A percentile compares a stretch with the other conserved stretches of the same genome.
Evolutionary conservation across 305 asterid species (phyloP).

Genomic region (Rubia balearica): DNA sequence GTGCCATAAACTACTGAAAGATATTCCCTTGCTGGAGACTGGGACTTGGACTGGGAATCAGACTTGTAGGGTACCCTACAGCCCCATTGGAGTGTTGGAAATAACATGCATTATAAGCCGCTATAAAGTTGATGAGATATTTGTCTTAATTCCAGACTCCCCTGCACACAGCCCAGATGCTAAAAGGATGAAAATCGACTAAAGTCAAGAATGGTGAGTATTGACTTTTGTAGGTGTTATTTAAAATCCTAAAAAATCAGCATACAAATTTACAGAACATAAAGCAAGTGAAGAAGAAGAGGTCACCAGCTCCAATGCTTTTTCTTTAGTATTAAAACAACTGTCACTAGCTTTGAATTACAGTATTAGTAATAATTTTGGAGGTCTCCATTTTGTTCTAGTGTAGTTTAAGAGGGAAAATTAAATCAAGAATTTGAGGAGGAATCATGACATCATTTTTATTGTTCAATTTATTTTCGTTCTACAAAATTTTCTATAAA

Average conservation of each 20-base stretch:
- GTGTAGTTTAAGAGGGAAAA: neutral
- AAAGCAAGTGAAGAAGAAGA: neutral
- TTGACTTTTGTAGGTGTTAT: conserved; percentile 27
- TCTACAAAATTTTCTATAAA: neutral
- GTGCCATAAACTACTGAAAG: conserved; percentile 48
- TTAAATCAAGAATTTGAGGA: neutral
- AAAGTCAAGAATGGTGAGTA: conserved; percentile 24
- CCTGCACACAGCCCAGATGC: conserved; percentile 28
- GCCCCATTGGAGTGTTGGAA: conserved; percentile 58
- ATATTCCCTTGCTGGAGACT: conserved; percentile 32
- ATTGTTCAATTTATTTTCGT: conserved; percentile 1
- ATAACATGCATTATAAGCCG: conserved; percentile 35
- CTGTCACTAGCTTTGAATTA: conserved; percentile 28
- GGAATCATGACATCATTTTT: no score
- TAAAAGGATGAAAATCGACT: conserved; percentile 49
- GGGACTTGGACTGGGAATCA: conserved; percentile 8
- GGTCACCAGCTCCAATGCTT: conserved; percentile 15
- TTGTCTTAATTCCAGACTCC: conserved; percentile 40
- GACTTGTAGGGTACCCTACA: conserved; percentile 21
- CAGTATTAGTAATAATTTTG: neutral
- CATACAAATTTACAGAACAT: conserved; percentile 11
- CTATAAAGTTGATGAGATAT: conserved; percentile 43
- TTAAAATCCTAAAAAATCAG: conserved; percentile 5
- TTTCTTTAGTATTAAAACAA: conserved; percentile 29
- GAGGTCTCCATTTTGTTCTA: conserved; percentile 4